A percentile compares a stretch with the other conserved stretches of the same genome.
Conservation (phyloP, 108 stramenopile genomes). For the Chaetoceros muelleri region DNA sequence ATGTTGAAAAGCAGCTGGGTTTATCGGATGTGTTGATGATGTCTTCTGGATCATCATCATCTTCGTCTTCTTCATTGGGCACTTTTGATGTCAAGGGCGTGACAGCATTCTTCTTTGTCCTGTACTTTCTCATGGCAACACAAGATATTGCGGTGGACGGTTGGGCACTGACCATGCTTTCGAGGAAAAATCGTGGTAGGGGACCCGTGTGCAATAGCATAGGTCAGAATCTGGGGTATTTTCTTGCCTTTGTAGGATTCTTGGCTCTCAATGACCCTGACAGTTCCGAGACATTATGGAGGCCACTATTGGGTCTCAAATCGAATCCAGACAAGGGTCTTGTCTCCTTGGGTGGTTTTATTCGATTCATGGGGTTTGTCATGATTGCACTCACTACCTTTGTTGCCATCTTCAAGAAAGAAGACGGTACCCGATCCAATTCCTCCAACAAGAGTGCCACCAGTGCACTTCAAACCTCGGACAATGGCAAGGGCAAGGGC, state of each 20-base stretch:
- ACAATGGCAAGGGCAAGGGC: conserved; percentile 10
- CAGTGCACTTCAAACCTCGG: conserved; percentile 7
- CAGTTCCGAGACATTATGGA: conserved; percentile 74
- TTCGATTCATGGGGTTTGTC: conserved; percentile 85
- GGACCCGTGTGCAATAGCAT: conserved; percentile 94
- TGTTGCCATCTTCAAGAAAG: conserved; percentile 88
- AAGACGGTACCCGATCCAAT: conserved; percentile 36
- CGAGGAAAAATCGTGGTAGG: conserved; percentile 85
- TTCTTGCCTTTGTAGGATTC: conserved; percentile 92
- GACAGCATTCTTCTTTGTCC: conserved; percentile 86
- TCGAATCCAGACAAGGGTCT: conserved; percentile 47
- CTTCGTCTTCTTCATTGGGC: background rate
- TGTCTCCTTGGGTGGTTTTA: conserved; percentile 81
- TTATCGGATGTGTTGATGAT: conserved; percentile 7
- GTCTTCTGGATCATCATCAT: background rate
- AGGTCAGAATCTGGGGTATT: conserved; percentile 96
- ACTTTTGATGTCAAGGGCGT: conserved; percentile 68
- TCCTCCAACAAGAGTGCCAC: conserved; percentile 5
- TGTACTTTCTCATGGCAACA: conserved; percentile 98
- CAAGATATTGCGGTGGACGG: conserved; percentile 99
- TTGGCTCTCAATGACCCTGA: conserved; percentile 90
- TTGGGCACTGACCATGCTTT: conserved; percentile 99
- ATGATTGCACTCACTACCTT: conserved; percentile 84
- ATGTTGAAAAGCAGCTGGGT: conserved; percentile 73
- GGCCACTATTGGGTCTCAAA: conserved; percentile 53